A percentile compares a stretch with the other conserved stretches of the same genome.
These are phyloP conservation scores for Nakazawaea anatomiae DNA, from an alignment of 805 yeast species.

Conservation along the genomic window DNA sequence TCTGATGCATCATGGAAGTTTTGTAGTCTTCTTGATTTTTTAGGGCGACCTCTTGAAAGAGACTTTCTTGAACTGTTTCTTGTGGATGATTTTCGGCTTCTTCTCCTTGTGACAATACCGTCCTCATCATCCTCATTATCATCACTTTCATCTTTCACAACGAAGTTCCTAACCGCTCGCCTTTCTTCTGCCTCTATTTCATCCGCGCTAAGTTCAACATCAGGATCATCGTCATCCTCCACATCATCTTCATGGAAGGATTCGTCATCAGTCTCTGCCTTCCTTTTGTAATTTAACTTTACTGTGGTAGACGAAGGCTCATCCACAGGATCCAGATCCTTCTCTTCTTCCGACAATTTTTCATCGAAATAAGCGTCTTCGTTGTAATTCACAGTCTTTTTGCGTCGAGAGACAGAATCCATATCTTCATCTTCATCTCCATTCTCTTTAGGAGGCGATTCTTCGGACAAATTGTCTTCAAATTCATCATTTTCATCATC, in stretches of 20 bases:
- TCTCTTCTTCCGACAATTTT: constrained; percentile 17
- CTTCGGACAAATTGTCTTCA: constrained; percentile 14
- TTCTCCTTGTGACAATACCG: not conserved
- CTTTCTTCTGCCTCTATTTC: constrained; percentile 18
- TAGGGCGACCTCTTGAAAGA: not conserved
- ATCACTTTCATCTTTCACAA: constrained; percentile 18
- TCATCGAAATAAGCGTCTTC: constrained; percentile 23
- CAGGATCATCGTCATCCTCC: constrained; percentile 19
- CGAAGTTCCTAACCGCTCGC: constrained; percentile 14
- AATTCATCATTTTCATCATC: constrained; percentile 15
- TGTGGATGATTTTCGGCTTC: constrained; percentile 6
- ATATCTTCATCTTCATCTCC: constrained; percentile 6
- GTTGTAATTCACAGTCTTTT: constrained; percentile 25
- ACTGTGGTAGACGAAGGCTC: constrained; percentile 13
- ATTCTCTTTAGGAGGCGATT: constrained; percentile 5
- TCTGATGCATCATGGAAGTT: constrained; percentile 14
- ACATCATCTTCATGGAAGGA: constrained; percentile 18
- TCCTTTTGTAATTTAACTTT: constrained; percentile 15
- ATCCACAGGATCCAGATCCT: constrained; percentile 22
- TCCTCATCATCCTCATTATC: constrained; percentile 16
- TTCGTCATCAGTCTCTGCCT: constrained; percentile 18
- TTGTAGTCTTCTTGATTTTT: constrained; percentile 9
- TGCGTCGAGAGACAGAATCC: constrained; percentile 13
- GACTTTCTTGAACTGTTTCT: not conserved
- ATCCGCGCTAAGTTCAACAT: constrained; percentile 14